Conservation (phyloP, 2,329 filamentous ascomycete species). For the Penicillium polonicum region DNA sequence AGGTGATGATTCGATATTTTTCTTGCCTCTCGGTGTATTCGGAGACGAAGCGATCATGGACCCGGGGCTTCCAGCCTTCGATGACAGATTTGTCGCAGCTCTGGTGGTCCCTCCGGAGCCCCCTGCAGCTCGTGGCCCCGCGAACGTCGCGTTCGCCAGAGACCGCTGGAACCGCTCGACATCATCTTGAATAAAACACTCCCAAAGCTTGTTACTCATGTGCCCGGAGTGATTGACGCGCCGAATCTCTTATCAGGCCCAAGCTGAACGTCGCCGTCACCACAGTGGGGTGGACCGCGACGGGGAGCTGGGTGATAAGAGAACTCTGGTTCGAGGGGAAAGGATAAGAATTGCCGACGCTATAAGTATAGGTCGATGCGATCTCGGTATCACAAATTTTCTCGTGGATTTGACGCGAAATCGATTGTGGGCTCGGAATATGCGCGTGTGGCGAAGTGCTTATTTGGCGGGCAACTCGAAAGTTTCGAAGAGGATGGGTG, state of each 20-base stretch:
- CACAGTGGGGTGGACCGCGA: constrained; percentile 78
- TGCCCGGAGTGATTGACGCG: constrained; percentile 46
- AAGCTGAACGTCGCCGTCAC: constrained; percentile 82
- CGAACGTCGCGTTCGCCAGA: constrained; percentile 64
- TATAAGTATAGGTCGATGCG: constrained; percentile 16
- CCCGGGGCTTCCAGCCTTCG: constrained; percentile 33
- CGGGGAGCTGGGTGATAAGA: constrained; percentile 55
- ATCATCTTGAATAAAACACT: constrained; percentile 95
- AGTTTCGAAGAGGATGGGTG: background rate
- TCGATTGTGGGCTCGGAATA: constrained; percentile 20
- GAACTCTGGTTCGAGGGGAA: constrained; percentile 22
- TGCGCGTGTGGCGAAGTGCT: constrained; percentile 21
- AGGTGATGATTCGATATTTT: constrained; percentile 47
- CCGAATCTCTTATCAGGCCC: constrained; percentile 53
- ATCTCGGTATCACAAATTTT: constrained; percentile 8
- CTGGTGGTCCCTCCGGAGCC: constrained; percentile 23
- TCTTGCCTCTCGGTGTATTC: constrained; percentile 50
- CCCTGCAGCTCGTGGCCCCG: constrained; percentile 31
- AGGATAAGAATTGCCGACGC: constrained; percentile 10
- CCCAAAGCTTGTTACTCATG: constrained; percentile 98
- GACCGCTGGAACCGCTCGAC: constrained; percentile 90
- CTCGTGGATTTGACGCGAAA: constrained; percentile 8
- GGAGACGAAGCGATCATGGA: constrained; percentile 32
- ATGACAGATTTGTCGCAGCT: constrained; percentile 17
- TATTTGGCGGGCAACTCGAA: background rate